Evolutionary conservation across 495 filamentous ascomycete species (phyloP).

Genomic region (Hypoxylon trugodes): DNA sequence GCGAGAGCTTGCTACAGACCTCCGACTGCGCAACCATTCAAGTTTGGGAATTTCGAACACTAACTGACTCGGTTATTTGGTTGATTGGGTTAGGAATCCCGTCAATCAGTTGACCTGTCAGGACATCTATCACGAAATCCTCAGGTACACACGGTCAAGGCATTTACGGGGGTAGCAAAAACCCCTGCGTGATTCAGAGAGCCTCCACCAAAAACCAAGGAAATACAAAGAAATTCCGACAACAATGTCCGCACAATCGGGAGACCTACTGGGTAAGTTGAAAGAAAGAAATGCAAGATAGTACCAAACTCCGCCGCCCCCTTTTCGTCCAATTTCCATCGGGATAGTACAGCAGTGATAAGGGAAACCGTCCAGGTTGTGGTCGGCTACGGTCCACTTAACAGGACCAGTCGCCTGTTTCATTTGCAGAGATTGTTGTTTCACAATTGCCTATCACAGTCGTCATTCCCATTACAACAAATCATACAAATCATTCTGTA

Average conservation of each 20-base stretch:
- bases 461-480: conserved; percentile 49
- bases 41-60: conserved; percentile 16
- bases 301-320: conserved; percentile 28
- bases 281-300: conserved; percentile 16
- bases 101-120: conserved; percentile 12
- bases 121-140: conserved; percentile 20
- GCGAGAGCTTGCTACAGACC: conserved; percentile 18
- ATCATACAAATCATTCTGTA: too few species aligned
- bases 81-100: conserved; percentile 6
- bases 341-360: conserved; percentile 21
- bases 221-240: conserved; percentile 4
- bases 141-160: too few species aligned
- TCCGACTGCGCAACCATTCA: conserved; percentile 18
- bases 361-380: conserved; percentile 20
- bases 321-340: conserved; percentile 25
- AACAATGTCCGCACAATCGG: conserved; percentile 34
- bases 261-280: conserved; percentile 41
- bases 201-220: conserved; percentile 21
- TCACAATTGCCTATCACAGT: conserved; percentile 56
- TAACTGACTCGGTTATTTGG: conserved; percentile 28
- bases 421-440: conserved; percentile 62
- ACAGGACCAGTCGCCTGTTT: conserved; percentile 52
- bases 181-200: conserved; percentile 34
- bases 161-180: conserved; percentile 17
- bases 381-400: conserved; percentile 45